Percentiles rank a stretch among this genome's conserved stretches.
Evolutionary conservation across 2,329 filamentous ascomycete species (phyloP).

Genomic region (Neonectria magnoliae): DNA sequence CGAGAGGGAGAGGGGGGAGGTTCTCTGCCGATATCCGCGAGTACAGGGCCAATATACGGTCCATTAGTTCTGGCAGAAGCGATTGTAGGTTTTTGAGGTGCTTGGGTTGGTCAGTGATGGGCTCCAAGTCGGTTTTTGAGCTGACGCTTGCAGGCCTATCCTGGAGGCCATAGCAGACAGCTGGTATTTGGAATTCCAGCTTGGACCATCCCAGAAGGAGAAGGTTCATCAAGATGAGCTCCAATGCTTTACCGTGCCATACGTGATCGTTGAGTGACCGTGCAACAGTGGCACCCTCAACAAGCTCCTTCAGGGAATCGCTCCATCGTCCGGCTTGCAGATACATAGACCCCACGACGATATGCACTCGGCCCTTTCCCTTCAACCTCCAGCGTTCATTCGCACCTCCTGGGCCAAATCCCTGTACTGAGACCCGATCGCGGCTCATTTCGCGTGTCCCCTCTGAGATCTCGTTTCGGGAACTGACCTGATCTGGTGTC

Average conservation of each 20-base stretch:
- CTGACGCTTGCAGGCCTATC: slow-evolving; percentile 56
- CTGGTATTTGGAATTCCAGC: slow-evolving; percentile 81
- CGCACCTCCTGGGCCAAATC: slow-evolving; percentile 76
- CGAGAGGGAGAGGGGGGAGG: slow-evolving; percentile 75
- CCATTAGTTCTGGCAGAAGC: slow-evolving; percentile 77
- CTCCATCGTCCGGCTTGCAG: slow-evolving; percentile 90
- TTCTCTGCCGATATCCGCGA: slow-evolving; percentile 75
- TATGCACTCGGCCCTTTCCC: slow-evolving; percentile 80
- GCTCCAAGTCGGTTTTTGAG: slow-evolving; percentile 41
- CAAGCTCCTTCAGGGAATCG: slow-evolving; percentile 85
- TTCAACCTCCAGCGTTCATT: slow-evolving; percentile 83
- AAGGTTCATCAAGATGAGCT: slow-evolving; percentile 84
- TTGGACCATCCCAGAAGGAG: slow-evolving; percentile 86
- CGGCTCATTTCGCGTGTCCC: slow-evolving; percentile 61
- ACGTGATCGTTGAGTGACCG: slow-evolving; percentile 87
- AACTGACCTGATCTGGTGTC: slow-evolving; percentile 54
- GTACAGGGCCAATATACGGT: slow-evolving; percentile 79
- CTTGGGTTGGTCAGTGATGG: slow-evolving; percentile 59
- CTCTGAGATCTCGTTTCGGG: slow-evolving; percentile 53
- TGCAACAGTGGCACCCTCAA: slow-evolving; percentile 80
- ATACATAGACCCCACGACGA: slow-evolving; percentile 86
- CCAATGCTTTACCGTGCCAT: slow-evolving; percentile 97
- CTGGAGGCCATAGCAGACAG: slow-evolving; percentile 62
- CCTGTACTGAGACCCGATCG: slow-evolving; percentile 71
- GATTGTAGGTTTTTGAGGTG: slow-evolving; percentile 64